A percentile compares a stretch with the other conserved stretches of the same genome.
Evolutionary conservation across 768 basidiomycete genomes (phyloP).

Genomic region (Rhizopogon rudus): DNA sequence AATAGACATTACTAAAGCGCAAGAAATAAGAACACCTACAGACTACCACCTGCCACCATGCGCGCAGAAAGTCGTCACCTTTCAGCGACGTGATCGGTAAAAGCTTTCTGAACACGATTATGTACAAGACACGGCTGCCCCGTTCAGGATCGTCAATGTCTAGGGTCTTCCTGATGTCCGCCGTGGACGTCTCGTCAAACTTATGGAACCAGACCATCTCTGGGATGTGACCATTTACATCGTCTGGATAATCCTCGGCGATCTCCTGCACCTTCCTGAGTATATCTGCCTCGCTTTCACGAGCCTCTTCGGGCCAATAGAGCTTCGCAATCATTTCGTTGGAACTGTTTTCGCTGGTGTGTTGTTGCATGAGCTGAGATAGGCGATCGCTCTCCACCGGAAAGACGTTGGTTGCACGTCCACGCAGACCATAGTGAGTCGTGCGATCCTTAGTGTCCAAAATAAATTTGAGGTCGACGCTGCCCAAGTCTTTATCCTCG

Average conservation of each 20-base stretch:
- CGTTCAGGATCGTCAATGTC: background rate
- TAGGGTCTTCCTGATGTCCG: background rate
- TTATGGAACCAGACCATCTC: background rate
- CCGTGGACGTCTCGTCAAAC: background rate
- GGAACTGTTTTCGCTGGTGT: background rate
- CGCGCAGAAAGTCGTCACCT: background rate
- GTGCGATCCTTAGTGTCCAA: background rate
- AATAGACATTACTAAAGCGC: background rate
- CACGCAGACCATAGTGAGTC: constrained; percentile 3
- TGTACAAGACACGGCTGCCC: background rate
- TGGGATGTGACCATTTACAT: background rate
- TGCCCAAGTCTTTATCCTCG: background rate
- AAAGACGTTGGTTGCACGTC: constrained; percentile 8
- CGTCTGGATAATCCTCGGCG: background rate
- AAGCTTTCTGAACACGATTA: background rate
- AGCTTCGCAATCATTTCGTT: background rate
- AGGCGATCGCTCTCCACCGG: background rate
- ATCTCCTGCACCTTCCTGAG: background rate
- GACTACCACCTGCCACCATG: constrained; percentile 5
- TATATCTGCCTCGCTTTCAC: background rate
- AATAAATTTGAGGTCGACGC: background rate
- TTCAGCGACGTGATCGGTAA: background rate
- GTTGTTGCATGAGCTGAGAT: background rate
- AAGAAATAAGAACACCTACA: background rate
- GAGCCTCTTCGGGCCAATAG: background rate